Percentiles rank a stretch among this genome's conserved stretches.
Evolutionary conservation across 2,329 filamentous ascomycete genomes (phyloP).

Genomic region (Diaporthe batatas): DNA sequence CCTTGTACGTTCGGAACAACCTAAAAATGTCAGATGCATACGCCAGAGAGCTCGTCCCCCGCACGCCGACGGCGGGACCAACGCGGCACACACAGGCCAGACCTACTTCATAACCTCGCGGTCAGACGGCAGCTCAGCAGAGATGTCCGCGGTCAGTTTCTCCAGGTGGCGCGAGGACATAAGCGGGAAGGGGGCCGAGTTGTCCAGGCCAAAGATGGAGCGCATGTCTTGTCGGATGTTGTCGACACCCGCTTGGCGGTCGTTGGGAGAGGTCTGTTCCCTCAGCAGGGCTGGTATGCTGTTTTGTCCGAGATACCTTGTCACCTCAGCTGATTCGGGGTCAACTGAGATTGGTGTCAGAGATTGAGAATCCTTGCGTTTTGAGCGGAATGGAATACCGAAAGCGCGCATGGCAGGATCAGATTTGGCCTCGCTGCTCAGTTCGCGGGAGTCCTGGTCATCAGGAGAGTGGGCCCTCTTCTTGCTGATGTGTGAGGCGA

Average conservation of each 20-base stretch:
- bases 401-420: conserved; percentile 53
- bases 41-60: not conserved
- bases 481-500: conserved; percentile 42
- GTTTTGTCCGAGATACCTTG: conserved; percentile 75
- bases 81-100: conserved; percentile 21
- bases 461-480: conserved; percentile 45
- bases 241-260: conserved; percentile 65
- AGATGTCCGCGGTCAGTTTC: conserved; percentile 71
- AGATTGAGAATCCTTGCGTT: conserved; percentile 34
- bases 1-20: conserved; percentile 75
- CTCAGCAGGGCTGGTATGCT: conserved; percentile 75
- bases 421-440: conserved; percentile 55
- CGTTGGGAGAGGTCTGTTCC: conserved; percentile 69
- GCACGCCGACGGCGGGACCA: not conserved
- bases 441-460: conserved; percentile 53
- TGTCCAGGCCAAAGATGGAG: conserved; percentile 75
- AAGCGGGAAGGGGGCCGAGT: conserved; percentile 75
- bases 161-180: conserved; percentile 75
- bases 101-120: conserved; percentile 76
- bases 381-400: conserved; percentile 44
- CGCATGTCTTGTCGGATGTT: conserved; percentile 74
- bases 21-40: conserved; percentile 52
- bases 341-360: conserved; percentile 57
- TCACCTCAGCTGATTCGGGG: conserved; percentile 65
- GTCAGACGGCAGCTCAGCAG: conserved; percentile 72